Percentiles rank a stretch among this genome's conserved stretches.
Conservation (phyloP, 305 asterid species). For the Fraxinus sp. region DNA sequence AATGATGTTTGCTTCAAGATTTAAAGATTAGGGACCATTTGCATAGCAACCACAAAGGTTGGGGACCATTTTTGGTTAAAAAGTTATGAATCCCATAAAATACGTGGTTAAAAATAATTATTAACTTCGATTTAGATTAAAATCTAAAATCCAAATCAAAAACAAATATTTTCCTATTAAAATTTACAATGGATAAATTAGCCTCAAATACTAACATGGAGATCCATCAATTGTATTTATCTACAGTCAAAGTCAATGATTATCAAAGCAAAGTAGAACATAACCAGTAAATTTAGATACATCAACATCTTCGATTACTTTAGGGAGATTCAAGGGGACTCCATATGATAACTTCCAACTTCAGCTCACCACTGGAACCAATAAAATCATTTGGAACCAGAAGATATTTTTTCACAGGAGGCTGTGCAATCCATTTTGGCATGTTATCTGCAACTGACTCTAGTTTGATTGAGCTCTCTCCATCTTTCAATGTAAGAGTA, state of each 20-base stretch:
- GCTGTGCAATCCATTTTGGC: constrained; percentile 31
- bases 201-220: neutral
- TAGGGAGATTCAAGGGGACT: neutral
- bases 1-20: neutral
- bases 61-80: neutral
- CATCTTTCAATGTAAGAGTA: constrained; percentile 36
- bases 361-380: constrained; percentile 21
- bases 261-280: neutral
- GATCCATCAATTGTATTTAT: neutral
- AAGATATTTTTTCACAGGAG: constrained; percentile 37
- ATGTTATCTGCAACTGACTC: constrained; percentile 34
- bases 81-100: too few species aligned
- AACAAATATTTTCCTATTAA: neutral
- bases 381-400: constrained; percentile 42
- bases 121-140: too few species aligned
- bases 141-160: neutral
- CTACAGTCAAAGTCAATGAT: neutral
- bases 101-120: too few species aligned
- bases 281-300: neutral
- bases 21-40: neutral
- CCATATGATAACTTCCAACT: constrained; percentile 44
- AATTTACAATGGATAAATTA: neutral
- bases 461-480: constrained; percentile 40
- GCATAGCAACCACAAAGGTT: neutral
- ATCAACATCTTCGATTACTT: neutral